Percentiles rank a stretch among this genome's conserved stretches.
These are phyloP conservation scores for Abelmoschus esculentus DNA, from an alignment of 345 rosid genomes.

Conservation along the genomic window DNA sequence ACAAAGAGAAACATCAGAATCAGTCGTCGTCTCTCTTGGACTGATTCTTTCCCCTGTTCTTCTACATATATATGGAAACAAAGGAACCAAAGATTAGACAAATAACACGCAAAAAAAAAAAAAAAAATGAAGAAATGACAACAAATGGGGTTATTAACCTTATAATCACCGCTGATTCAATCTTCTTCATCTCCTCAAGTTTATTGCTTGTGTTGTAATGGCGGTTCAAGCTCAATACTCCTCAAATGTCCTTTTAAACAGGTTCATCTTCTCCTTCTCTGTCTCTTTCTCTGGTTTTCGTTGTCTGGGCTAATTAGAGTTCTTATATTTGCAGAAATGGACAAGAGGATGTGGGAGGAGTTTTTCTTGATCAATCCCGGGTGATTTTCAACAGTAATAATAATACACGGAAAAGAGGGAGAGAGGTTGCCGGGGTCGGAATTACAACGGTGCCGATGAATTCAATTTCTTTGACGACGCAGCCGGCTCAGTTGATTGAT, in stretches of 20 bases:
- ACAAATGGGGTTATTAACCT: not conserved
- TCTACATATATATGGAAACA: not conserved
- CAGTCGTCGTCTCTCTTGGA: constrained; percentile 1
- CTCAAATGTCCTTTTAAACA: constrained; percentile 62
- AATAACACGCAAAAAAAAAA: not conserved
- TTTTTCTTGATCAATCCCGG: constrained; percentile 48
- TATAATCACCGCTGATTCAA: not conserved
- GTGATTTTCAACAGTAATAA: constrained; percentile 12
- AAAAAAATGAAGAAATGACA: not conserved
- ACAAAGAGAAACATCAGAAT: not conserved
- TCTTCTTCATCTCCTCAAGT: constrained; percentile 4
- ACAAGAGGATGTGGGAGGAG: constrained; percentile 50
- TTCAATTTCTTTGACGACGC: constrained; percentile 30
- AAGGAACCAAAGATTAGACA: too few species aligned
- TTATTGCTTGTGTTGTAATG: constrained; percentile 34
- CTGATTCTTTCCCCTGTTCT: constrained; percentile 6
- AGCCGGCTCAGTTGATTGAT: constrained; percentile 42
- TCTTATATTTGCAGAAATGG: constrained; percentile 40
- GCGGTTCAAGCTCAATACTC: constrained; percentile 92
- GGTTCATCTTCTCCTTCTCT: constrained; percentile 22
- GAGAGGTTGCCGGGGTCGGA: constrained; percentile 33
- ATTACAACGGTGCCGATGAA: constrained; percentile 19
- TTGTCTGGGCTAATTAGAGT: not conserved
- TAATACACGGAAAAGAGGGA: constrained; percentile 54
- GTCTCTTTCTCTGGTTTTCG: not conserved